Conservation (phyloP, 164 flowering plant species). For the Macadamia integrifolia region DNA sequence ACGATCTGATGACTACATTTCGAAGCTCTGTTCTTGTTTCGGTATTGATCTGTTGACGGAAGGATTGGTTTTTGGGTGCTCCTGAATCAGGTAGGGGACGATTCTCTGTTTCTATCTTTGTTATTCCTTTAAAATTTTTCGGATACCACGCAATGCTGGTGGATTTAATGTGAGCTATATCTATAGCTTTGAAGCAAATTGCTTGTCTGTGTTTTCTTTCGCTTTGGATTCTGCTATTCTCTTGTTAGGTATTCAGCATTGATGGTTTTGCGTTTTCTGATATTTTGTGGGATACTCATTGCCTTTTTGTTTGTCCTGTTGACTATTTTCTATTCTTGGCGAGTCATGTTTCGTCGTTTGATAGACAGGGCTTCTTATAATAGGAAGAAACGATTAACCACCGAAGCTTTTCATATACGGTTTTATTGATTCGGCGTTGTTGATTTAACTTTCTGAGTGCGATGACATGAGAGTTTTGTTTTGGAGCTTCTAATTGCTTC, state of each 20-base stretch:
- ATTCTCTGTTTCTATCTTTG: neutral
- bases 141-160: neutral
- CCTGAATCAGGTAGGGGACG: neutral
- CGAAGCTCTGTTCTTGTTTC: neutral
- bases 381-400: neutral
- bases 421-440: neutral
- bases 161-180: neutral
- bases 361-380: neutral
- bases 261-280: no score
- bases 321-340: neutral
- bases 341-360: neutral
- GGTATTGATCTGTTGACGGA: neutral
- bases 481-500: neutral
- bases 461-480: neutral
- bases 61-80: neutral
- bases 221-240: neutral
- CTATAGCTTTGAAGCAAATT: neutral
- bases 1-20: neutral
- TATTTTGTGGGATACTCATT: no score
- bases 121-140: no score
- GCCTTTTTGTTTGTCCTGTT: no score
- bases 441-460: neutral
- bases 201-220: neutral
- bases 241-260: neutral
- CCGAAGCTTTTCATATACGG: neutral